These are phyloP conservation scores for Geopyxis carbonaria DNA, from an alignment of 495 filamentous ascomycete species.

Conservation along the genomic window DNA sequence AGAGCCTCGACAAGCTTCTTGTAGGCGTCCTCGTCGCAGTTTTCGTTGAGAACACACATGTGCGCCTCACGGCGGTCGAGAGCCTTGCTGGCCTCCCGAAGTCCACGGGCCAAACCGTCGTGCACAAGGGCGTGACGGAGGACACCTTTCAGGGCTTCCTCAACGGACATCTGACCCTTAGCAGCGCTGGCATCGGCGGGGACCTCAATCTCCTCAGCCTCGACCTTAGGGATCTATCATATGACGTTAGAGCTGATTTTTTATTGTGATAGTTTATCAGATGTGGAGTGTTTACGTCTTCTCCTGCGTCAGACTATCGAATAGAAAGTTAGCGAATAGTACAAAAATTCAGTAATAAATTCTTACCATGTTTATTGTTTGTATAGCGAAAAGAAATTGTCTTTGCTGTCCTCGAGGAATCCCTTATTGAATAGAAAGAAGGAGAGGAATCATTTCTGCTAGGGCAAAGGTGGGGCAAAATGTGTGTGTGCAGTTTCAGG, in stretches of 20 bases:
- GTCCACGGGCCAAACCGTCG: constrained; percentile 94
- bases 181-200: constrained; percentile 64
- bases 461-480: background rate
- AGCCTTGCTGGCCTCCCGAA: constrained; percentile 93
- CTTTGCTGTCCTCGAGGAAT: constrained; percentile 26
- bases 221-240: constrained; percentile 31
- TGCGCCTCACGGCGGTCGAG: constrained; percentile 95
- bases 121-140: constrained; percentile 97
- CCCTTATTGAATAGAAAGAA: constrained; percentile 27
- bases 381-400: constrained; percentile 6
- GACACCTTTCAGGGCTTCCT: constrained; percentile 93
- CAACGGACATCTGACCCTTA: constrained; percentile 90
- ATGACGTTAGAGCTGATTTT: constrained; percentile 8
- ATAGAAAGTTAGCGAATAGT: constrained; percentile 5
- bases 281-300: constrained; percentile 15
- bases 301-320: constrained; percentile 25
- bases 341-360: background rate
- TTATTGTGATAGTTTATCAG: background rate
- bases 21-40: constrained; percentile 98
- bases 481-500: constrained; percentile 14
- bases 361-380: constrained; percentile 6
- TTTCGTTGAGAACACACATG: constrained; percentile 99
- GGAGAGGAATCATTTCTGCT: too few species aligned
- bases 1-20: constrained; percentile 99
- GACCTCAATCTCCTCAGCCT: constrained; percentile 74